Evolutionary conservation across 208 protist genomes (phyloP).

Genomic region (Leishmania mexicana): DNA sequence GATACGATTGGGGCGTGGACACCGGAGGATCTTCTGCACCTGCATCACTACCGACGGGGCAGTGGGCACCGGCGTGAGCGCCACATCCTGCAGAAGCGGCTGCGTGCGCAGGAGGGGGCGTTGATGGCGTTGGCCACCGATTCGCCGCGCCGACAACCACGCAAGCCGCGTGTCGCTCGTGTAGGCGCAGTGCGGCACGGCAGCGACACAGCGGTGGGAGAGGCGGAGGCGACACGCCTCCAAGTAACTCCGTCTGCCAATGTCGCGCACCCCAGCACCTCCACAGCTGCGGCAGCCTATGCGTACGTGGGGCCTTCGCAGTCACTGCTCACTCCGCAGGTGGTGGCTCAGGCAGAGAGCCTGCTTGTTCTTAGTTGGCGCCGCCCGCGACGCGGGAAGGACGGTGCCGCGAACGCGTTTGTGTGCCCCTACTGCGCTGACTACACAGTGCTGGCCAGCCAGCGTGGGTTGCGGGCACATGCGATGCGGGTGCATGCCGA

Average conservation of each 20-base stretch:
- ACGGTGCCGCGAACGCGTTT: slow-evolving; percentile 8
- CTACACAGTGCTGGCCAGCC: slow-evolving; percentile 38
- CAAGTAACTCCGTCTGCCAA: neutral
- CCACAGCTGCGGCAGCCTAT: neutral
- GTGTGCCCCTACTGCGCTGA: slow-evolving; percentile 60
- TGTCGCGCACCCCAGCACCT: neutral
- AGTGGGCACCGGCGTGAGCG: slow-evolving; percentile 37
- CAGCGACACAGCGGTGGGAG: neutral
- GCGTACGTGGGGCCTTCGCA: neutral
- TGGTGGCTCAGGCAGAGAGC: slow-evolving; percentile 23
- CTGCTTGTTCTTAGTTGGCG: slow-evolving; percentile 4
- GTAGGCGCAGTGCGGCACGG: neutral
- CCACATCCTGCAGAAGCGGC: slow-evolving; percentile 49
- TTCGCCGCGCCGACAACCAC: slow-evolving; percentile 3
- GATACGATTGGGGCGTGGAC: neutral
- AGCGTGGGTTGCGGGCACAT: slow-evolving; percentile 43
- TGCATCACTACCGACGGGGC: slow-evolving; percentile 51
- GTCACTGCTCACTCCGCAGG: slow-evolving; percentile 14
- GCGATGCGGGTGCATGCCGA: slow-evolving; percentile 42
- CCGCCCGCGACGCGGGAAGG: neutral
- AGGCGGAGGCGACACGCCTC: neutral
- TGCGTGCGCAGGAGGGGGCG: slow-evolving; percentile 41
- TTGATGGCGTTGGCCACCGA: slow-evolving; percentile 12
- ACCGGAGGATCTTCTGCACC: slow-evolving; percentile 16
- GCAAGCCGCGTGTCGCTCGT: neutral